Evolutionary conservation across 169 alveolate genomes (phyloP).

Genomic region (Cryptosporidium sp.): DNA sequence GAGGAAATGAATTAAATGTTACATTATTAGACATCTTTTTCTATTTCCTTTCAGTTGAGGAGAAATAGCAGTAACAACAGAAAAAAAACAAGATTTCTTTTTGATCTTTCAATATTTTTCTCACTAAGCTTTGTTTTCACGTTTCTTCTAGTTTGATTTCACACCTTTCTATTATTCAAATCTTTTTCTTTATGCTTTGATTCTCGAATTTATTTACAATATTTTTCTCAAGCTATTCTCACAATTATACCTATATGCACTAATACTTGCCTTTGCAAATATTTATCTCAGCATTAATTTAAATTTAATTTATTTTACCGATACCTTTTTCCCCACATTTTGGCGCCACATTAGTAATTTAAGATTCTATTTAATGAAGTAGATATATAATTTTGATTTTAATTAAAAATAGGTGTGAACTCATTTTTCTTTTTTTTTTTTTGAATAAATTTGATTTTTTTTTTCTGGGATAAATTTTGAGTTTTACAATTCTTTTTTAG

Average conservation of each 20-base stretch:
- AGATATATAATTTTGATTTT: no score
- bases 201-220: neutral
- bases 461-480: no score
- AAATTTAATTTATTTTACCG: conserved; percentile 13
- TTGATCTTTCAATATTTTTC: neutral
- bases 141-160: neutral
- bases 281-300: conserved; percentile 6
- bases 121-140: neutral
- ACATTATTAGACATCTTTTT: neutral
- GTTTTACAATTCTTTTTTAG: neutral
- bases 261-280: conserved; percentile 15
- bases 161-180: neutral
- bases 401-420: no score
- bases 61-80: neutral
- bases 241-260: neutral
- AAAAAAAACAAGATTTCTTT: neutral
- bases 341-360: conserved; percentile 16
- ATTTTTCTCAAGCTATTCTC: neutral
- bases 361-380: neutral
- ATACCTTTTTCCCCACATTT: conserved; percentile 44
- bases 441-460: neutral
- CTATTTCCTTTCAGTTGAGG: neutral
- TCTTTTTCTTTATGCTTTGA: neutral
- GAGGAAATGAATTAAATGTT: conserved; percentile 22
- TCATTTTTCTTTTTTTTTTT: no score